Conservation (phyloP, 2,329 filamentous ascomycete genomes). For the Thermothelomyces thermophilus region DNA sequence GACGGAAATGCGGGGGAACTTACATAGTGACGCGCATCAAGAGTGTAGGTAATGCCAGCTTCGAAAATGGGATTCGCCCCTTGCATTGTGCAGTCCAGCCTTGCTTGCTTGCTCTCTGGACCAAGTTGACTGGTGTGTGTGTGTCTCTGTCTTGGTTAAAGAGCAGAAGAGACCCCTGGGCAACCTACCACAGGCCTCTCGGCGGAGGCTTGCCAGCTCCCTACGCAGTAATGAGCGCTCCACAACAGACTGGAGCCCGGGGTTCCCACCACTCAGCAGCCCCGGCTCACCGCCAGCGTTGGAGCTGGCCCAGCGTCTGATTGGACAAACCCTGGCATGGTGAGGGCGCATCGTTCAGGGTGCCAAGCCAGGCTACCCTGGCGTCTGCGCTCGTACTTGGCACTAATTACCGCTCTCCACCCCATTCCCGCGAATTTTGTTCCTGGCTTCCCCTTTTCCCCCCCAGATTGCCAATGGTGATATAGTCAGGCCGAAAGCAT, state of each 20-base stretch:
- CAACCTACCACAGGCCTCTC: no score
- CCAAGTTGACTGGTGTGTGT: no score
- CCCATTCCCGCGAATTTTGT: constrained; percentile 25
- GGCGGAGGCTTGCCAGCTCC: no score
- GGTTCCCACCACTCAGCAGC: constrained; percentile 20
- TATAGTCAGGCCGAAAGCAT: constrained; percentile 44
- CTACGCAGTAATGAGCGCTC: constrained; percentile 23
- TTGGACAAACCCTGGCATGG: constrained; percentile 14
- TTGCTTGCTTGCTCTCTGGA: no score
- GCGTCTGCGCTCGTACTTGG: constrained; percentile 30
- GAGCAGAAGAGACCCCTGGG: no score
- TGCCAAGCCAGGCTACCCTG: constrained; percentile 22
- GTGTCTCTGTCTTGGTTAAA: no score
- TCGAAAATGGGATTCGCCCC: no score
- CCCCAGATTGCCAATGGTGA: constrained; percentile 39
- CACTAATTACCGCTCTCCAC: constrained; percentile 31
- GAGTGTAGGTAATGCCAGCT: no score
- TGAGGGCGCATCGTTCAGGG: constrained; percentile 15
- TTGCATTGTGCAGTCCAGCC: no score
- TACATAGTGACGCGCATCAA: no score
- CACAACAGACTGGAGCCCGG: constrained; percentile 16
- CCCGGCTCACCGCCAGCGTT: constrained; percentile 18
- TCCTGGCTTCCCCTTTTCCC: constrained; percentile 31
- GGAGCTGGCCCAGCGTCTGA: constrained; percentile 11
- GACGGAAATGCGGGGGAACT: no score